phyloP scores from a whole-genome alignment of 2,329 filamentous ascomycete species.

The Chrysoporthe puriensis region DNA sequence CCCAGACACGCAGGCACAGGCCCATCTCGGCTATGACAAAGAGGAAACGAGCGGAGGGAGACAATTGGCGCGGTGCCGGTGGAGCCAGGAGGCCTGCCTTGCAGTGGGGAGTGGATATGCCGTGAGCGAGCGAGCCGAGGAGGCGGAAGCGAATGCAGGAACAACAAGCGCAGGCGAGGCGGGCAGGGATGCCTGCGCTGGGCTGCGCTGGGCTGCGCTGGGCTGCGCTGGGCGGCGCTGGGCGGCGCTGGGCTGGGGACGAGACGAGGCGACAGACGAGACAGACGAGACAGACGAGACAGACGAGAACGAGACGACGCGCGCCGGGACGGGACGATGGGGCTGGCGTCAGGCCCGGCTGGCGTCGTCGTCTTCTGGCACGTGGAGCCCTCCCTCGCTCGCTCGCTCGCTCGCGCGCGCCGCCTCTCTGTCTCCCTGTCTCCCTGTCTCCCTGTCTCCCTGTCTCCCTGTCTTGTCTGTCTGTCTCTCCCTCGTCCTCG shows the following conservation, averaged over 20 bases:
- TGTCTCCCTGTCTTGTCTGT: too few relatives aligned
- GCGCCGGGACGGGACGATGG: constrained; percentile 26
- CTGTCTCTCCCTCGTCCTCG: too few relatives aligned
- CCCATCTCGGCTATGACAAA: not conserved
- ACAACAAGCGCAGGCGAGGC: constrained; percentile 14
- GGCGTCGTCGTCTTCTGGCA: not conserved
- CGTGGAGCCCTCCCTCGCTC: not conserved
- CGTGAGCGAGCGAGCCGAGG: constrained; percentile 10
- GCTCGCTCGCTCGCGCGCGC: not conserved
- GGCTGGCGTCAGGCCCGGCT: constrained; percentile 1
- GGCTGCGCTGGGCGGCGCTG: too few relatives aligned
- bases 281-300: too few relatives aligned
- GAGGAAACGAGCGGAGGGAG: not conserved
- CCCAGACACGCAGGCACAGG: not conserved
- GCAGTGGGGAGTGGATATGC: constrained; percentile 4
- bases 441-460: not conserved
- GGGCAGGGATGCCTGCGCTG: constrained; percentile 1
- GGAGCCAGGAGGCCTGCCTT: not conserved
- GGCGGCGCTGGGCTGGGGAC: not conserved
- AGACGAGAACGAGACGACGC: not conserved
- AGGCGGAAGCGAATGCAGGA: constrained; percentile 21
- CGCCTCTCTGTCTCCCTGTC: not conserved
- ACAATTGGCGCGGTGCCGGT: not conserved
- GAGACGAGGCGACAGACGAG: not conserved
- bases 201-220: too few relatives aligned